phyloP scores from a whole-genome alignment of 2,329 filamentous ascomycete species.

The Magnaporthiopsis rhizophila region DNA sequence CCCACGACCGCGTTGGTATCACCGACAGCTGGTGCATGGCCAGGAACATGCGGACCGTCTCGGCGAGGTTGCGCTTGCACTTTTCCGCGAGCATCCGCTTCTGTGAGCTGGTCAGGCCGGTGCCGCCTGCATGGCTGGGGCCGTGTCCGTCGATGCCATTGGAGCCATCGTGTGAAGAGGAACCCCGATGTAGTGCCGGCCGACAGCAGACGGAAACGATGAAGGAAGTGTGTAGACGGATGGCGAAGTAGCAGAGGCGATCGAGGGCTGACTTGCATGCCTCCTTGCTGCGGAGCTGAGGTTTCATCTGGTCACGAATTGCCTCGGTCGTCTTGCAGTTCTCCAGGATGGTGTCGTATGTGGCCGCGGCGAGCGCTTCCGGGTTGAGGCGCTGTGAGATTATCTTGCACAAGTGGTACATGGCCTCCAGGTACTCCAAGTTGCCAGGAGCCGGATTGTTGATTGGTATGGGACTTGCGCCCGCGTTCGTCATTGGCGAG shows the following conservation, averaged over 20 bases:
- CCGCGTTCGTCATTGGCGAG: constrained; percentile 55
- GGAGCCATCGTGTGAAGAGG: background rate
- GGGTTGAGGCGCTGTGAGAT: constrained; percentile 51
- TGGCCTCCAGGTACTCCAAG: constrained; percentile 53
- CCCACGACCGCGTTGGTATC: constrained; percentile 59
- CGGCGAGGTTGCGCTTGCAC: constrained; percentile 55
- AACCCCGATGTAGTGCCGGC: constrained; percentile 45
- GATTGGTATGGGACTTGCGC: constrained; percentile 45
- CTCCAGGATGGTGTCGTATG: constrained; percentile 47
- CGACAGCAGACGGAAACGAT: constrained; percentile 58
- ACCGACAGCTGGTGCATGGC: constrained; percentile 61
- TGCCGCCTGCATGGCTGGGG: constrained; percentile 27
- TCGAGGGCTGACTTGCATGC: constrained; percentile 57
- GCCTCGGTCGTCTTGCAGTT: constrained; percentile 48
- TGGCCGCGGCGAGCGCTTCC: constrained; percentile 39
- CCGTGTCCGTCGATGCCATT: background rate
- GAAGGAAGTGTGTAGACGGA: constrained; percentile 58
- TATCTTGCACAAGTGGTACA: constrained; percentile 56
- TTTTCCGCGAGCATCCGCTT: constrained; percentile 47
- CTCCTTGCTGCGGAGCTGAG: constrained; percentile 50
- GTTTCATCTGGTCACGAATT: constrained; percentile 38
- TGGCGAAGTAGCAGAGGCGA: constrained; percentile 54
- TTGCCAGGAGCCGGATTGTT: constrained; percentile 35
- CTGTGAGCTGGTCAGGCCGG: constrained; percentile 40
- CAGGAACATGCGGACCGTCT: constrained; percentile 61